A percentile compares a stretch with the other conserved stretches of the same genome.
Conservation (phyloP, 2,329 filamentous ascomycete genomes). For the Escovopsis weberi region DNA sequence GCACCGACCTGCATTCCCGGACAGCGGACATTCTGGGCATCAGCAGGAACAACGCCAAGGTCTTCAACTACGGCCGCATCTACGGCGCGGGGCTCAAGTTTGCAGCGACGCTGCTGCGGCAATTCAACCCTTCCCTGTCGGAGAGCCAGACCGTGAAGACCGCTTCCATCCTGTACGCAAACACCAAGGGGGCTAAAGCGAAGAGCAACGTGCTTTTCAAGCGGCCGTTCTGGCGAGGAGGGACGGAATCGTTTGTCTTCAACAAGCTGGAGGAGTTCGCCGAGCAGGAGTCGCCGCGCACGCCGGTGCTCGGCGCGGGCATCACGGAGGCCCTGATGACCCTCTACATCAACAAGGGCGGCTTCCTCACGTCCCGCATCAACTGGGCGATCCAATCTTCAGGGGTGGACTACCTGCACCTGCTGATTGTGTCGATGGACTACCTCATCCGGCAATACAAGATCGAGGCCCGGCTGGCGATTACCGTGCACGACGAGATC, state of each 20-base stretch:
- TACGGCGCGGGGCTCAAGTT: slow-evolving; percentile 97
- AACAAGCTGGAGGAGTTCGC: slow-evolving; percentile 97
- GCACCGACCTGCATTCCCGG: slow-evolving; percentile 87
- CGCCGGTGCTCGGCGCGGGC: slow-evolving; percentile 82
- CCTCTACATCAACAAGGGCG: slow-evolving; percentile 73
- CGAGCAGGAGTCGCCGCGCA: slow-evolving; percentile 79
- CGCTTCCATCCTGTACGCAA: slow-evolving; percentile 68
- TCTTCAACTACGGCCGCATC: slow-evolving; percentile 98
- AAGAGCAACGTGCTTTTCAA: slow-evolving; percentile 57
- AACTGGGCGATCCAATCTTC: slow-evolving; percentile 99
- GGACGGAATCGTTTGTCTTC: slow-evolving; percentile 95
- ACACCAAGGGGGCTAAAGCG: slow-evolving; percentile 83
- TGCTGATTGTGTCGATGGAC: slow-evolving; percentile 89
- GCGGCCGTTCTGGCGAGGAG: slow-evolving; percentile 81
- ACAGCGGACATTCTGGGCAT: slow-evolving; percentile 89
- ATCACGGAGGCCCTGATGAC: slow-evolving; percentile 93
- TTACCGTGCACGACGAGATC: slow-evolving; percentile 97
- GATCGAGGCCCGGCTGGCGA: slow-evolving; percentile 69
- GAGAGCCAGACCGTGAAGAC: slow-evolving; percentile 65
- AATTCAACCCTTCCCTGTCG: slow-evolving; percentile 78
- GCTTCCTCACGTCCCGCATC: slow-evolving; percentile 89
- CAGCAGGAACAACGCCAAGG: slow-evolving; percentile 85
- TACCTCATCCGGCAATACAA: slow-evolving; percentile 78
- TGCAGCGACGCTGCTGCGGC: slow-evolving; percentile 72
- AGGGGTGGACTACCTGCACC: slow-evolving; percentile 90